Base-by-base conservation (phyloP, 1,284 basidiomycete species). In the Austroboletus novae-zelandiae region DNA sequence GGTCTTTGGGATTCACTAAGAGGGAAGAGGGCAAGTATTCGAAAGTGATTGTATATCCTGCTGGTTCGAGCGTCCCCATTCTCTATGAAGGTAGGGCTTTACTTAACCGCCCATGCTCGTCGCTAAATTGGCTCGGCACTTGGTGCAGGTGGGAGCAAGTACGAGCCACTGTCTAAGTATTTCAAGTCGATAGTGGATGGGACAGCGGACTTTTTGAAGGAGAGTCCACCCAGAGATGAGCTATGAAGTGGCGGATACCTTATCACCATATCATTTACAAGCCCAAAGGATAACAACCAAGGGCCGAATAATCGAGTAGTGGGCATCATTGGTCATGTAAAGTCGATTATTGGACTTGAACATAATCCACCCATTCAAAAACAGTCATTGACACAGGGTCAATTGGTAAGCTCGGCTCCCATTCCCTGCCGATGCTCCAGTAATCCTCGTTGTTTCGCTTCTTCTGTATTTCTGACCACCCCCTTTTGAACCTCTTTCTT, bases 181-280 rank as follows among this genome's bases (percentile, higher is more conserved):
- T 82, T 89, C 62, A 80, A 80, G 55, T 80, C 83, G 1, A 72
- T 89, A 36, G 60, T 86, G 25, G 81, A 85, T 54, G 86, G 84
- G 43, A 79, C 81, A 9, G 80, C 73, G 1, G 78, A 86, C 57
- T 72, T 87, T 46, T 67, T 52, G 41, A 52, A 46, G 48, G 65
- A 55, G 18, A 39, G 55, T 37, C 48, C 53, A 8, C 48, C 43
- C 23, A 66, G 46, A 49, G 65, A 66, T 50, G 65, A 66, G 45
- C 55, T 66, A 54, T 66, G 43, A 62, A 23, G 20, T 23, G 20
- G 20, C 20, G 20, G 5, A 23, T 23, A 23, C 20, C 20, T 23
- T 23, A 23, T 23, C 20, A 23, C 20, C 31, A 32, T 9, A 32
- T 32, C 7, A 32, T 7, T 32, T 32, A 32, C 31, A 10, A 23